A percentile compares a stretch with the other conserved stretches of the same genome.
These are phyloP conservation scores for Cyberlindnera euphorbiiphila DNA, from an alignment of 805 yeast species.

Conservation along the genomic window DNA sequence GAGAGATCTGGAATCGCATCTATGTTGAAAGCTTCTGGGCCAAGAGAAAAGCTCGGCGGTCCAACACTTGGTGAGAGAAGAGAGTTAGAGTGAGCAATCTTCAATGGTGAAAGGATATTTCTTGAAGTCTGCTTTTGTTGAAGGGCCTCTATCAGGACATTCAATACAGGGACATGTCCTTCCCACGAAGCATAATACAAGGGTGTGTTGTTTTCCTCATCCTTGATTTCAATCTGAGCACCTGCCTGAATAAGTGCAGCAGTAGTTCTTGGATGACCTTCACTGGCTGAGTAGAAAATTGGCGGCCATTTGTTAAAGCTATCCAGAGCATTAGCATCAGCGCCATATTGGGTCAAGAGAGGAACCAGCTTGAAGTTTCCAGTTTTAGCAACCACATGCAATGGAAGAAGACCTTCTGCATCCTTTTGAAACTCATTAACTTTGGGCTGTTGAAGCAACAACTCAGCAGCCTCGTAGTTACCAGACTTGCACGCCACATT, in stretches of 20 bases:
- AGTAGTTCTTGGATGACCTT: constrained; percentile 73
- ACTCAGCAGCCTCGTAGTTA: constrained; percentile 62
- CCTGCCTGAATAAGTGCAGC: constrained; percentile 66
- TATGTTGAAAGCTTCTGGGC: constrained; percentile 35
- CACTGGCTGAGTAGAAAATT: constrained; percentile 81
- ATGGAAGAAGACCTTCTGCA: constrained; percentile 85
- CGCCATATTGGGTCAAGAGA: constrained; percentile 65
- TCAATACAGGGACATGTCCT: constrained; percentile 81
- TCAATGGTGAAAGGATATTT: constrained; percentile 26
- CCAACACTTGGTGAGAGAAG: constrained; percentile 11
- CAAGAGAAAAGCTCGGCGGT: constrained; percentile 23
- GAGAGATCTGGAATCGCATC: constrained; percentile 87
- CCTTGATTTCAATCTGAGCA: constrained; percentile 64
- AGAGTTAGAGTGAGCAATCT: constrained; percentile 11
- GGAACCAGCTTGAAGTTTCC: constrained; percentile 72
- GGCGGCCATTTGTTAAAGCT: constrained; percentile 93
- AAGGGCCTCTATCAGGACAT: constrained; percentile 49
- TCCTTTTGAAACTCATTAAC: constrained; percentile 47
- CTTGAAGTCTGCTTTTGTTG: constrained; percentile 15
- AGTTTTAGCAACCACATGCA: constrained; percentile 83
- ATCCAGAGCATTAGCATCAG: constrained; percentile 74
- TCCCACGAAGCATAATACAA: constrained; percentile 90
- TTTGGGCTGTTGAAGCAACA: constrained; percentile 30
- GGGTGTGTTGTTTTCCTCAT: constrained; percentile 78
- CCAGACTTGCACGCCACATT: constrained; percentile 89